Evolutionary conservation across 192 early-diverging fungal genomes (phyloP).

Genomic region (Umbelopsis sp.): DNA sequence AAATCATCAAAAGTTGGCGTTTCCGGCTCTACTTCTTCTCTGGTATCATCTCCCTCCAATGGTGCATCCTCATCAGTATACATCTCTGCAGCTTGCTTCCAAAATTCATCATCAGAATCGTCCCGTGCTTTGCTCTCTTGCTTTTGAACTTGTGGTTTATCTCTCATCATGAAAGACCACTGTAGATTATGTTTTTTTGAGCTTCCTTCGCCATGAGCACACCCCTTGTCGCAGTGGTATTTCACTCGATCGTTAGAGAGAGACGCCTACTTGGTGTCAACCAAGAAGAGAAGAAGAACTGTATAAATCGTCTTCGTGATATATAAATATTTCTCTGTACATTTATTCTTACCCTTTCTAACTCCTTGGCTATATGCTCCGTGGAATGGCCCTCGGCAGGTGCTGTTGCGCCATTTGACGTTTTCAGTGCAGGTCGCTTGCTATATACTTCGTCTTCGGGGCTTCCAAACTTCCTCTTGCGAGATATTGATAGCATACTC

Average conservation of each 20-base stretch:
- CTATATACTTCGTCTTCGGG: not conserved
- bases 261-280: not conserved
- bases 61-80: not conserved
- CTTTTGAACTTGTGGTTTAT: not conserved
- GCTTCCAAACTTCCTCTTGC: not conserved
- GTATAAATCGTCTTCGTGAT: too few species aligned
- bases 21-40: not conserved
- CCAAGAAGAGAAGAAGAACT: not conserved
- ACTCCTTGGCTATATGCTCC: conserved; percentile 2
- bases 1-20: not conserved
- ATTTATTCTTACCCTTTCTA: not conserved
- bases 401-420: not conserved
- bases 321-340: not conserved
- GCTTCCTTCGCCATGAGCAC: conserved; percentile 13
- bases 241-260: not conserved
- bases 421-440: conserved; percentile 5
- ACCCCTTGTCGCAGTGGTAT: not conserved
- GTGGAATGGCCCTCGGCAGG: not conserved
- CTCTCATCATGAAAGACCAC: conserved; percentile 1
- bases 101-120: conserved; percentile 8
- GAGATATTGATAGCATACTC: not conserved
- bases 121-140: not conserved
- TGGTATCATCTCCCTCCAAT: not conserved
- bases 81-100: not conserved
- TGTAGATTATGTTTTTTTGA: not conserved